Evolutionary conservation across 768 basidiomycete genomes (phyloP).

Genomic region (Amanita rimosa): DNA sequence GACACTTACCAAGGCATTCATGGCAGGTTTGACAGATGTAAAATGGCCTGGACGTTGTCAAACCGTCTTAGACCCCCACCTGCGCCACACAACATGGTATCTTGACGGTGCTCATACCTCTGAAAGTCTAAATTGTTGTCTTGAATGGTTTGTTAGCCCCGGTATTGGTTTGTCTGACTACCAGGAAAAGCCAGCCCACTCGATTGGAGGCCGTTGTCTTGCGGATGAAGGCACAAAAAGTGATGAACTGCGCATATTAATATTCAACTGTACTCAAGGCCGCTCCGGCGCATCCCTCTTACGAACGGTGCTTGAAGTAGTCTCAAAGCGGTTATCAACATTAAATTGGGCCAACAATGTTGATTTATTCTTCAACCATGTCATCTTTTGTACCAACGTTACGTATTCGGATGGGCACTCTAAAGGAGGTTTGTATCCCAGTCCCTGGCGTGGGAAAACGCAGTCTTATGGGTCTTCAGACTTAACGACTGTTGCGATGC

Average conservation of each 20-base stretch:
- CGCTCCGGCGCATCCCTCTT: constrained; percentile 74
- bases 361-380: constrained; percentile 60
- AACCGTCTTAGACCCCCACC: constrained; percentile 50
- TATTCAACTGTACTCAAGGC: constrained; percentile 95
- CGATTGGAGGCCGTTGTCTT: constrained; percentile 2
- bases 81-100: constrained; percentile 61
- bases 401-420: constrained; percentile 85
- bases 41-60: constrained; percentile 97
- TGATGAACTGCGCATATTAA: constrained; percentile 42
- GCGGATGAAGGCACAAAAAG: constrained; percentile 11
- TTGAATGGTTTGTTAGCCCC: constrained; percentile 77
- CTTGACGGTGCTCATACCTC: constrained; percentile 93
- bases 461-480: constrained; percentile 34
- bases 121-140: constrained; percentile 81
- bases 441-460: background rate
- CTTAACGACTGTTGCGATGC: constrained; percentile 58
- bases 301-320: constrained; percentile 39
- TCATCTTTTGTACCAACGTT: constrained; percentile 94
- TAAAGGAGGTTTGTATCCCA: constrained; percentile 64
- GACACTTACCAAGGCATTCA: constrained; percentile 39
- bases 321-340: constrained; percentile 32
- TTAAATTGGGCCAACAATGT: constrained; percentile 26
- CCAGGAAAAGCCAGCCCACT: constrained; percentile 7
- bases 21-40: constrained; percentile 53
- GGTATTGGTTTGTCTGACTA: constrained; percentile 30